Evolutionary conservation across 306 rosid genomes (phyloP).

Genomic region (Vigna radiata): DNA sequence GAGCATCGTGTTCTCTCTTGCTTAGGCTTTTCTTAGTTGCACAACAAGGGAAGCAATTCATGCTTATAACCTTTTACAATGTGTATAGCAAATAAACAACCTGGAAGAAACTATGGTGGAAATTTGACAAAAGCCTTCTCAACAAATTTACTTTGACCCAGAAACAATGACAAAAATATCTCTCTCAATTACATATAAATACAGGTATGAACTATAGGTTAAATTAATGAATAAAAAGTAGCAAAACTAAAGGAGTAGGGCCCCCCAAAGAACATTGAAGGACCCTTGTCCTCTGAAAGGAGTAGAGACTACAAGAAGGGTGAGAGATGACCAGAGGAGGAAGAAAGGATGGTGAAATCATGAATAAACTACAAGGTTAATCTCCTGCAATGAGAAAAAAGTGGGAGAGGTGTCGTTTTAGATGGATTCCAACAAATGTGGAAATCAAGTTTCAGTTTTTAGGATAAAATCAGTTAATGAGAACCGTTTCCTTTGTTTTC

Average conservation of each 20-base stretch:
- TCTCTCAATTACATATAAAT: not conserved
- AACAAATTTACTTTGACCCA: constrained; percentile 18
- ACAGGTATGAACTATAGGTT: not conserved
- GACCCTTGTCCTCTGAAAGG: constrained; percentile 61
- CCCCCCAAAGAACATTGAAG: constrained; percentile 78
- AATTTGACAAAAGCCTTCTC: not conserved
- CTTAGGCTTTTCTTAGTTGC: constrained; percentile 50
- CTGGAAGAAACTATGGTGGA: not conserved
- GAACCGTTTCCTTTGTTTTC: no score
- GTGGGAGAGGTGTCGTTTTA: constrained; percentile 34
- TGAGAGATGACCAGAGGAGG: constrained; percentile 14
- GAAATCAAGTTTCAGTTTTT: constrained; percentile 20
- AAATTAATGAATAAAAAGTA: not conserved
- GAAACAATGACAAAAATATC: not conserved
- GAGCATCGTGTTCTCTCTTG: constrained; percentile 45
- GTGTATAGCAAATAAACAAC: not conserved
- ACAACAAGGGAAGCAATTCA: constrained; percentile 95
- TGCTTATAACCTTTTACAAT: constrained; percentile 25
- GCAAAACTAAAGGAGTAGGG: constrained; percentile 50
- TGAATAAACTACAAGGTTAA: constrained; percentile 32
- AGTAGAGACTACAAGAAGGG: constrained; percentile 32
- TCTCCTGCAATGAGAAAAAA: constrained; percentile 38
- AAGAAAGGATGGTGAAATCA: constrained; percentile 33
- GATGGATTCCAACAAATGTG: constrained; percentile 39
- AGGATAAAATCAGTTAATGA: constrained; percentile 27